A percentile compares a stretch with the other conserved stretches of the same genome.
phyloP scores from a whole-genome alignment of 768 basidiomycete species.

The Antrodiella citrinella region DNA sequence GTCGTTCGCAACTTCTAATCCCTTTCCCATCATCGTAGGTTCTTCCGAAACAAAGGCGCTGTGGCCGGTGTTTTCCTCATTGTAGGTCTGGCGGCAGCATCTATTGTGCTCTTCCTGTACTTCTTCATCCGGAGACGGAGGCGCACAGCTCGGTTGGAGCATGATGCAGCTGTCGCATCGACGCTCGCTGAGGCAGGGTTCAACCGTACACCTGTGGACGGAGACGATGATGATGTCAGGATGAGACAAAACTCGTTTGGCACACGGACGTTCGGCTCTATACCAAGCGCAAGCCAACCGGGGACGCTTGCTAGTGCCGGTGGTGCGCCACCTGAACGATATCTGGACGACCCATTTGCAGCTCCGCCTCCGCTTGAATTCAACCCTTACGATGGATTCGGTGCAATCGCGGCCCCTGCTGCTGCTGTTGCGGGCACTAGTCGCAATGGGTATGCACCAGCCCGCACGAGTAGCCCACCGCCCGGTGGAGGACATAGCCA shows the following conservation, averaged over 20 bases:
- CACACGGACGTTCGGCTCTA: not conserved
- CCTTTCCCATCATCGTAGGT: conserved; percentile 34
- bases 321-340: conserved; percentile 14
- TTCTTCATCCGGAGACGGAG: conserved; percentile 65
- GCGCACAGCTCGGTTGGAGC: conserved; percentile 51
- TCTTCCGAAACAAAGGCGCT: conserved; percentile 84
- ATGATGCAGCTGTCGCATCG: conserved; percentile 65
- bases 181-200: conserved; percentile 66
- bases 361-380: conserved; percentile 19
- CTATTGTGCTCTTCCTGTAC: conserved; percentile 59
- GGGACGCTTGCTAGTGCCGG: too few relatives aligned
- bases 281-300: not conserved
- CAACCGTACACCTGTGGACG: conserved; percentile 57
- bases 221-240: conserved; percentile 44
- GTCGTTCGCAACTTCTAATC: conserved; percentile 20
- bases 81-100: conserved; percentile 72
- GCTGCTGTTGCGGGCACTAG: conserved; percentile 9
- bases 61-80: conserved; percentile 89
- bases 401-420: conserved; percentile 14
- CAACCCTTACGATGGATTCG: conserved; percentile 49
- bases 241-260: conserved; percentile 14
- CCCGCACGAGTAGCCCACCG: conserved; percentile 40
- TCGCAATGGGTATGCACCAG: conserved; percentile 35
- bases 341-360: conserved; percentile 29
- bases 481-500: conserved; percentile 17